Conservation (phyloP, 805 yeast genomes). For the Starmerella potacharoeniae region DNA sequence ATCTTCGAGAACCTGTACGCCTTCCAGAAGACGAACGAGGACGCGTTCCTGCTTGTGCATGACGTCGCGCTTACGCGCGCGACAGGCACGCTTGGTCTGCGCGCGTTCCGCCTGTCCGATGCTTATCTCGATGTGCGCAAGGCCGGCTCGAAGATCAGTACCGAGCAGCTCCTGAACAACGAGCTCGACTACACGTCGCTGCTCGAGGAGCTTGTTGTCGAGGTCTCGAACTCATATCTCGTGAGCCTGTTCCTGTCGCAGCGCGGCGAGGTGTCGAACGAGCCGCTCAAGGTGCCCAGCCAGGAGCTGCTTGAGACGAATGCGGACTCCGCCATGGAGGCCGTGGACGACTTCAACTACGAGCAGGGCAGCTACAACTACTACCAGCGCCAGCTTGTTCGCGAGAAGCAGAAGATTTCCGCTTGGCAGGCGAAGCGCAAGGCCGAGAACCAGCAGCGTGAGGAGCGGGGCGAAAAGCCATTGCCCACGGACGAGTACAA, state of each 20-base stretch:
- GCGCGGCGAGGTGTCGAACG: constrained; percentile 23
- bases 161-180: constrained; percentile 49
- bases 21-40: constrained; percentile 47
- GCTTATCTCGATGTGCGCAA: constrained; percentile 43
- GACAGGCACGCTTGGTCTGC: constrained; percentile 49
- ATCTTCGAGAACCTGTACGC: constrained; percentile 59
- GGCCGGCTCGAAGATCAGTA: constrained; percentile 44
- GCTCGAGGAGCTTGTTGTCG: constrained; percentile 59
- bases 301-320: constrained; percentile 34
- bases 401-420: constrained; percentile 56
- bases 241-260: constrained; percentile 42
- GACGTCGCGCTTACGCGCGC: constrained; percentile 52
- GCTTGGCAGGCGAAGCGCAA: constrained; percentile 66
- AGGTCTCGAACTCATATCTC: constrained; percentile 56
- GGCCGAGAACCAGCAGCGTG: constrained; percentile 51
- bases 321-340: constrained; percentile 53
- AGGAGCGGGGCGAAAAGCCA: constrained; percentile 43
- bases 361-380: constrained; percentile 72
- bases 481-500: constrained; percentile 51
- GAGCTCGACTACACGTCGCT: constrained; percentile 54
- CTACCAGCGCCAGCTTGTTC: constrained; percentile 62
- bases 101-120: constrained; percentile 57
- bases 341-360: constrained; percentile 64
- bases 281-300: constrained; percentile 34
- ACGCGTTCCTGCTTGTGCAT: constrained; percentile 45